Percentiles rank a stretch among this genome's conserved stretches.
Evolutionary conservation across 1,284 basidiomycete genomes (phyloP).

Genomic region (Pyrrhoderma lamaoense): DNA sequence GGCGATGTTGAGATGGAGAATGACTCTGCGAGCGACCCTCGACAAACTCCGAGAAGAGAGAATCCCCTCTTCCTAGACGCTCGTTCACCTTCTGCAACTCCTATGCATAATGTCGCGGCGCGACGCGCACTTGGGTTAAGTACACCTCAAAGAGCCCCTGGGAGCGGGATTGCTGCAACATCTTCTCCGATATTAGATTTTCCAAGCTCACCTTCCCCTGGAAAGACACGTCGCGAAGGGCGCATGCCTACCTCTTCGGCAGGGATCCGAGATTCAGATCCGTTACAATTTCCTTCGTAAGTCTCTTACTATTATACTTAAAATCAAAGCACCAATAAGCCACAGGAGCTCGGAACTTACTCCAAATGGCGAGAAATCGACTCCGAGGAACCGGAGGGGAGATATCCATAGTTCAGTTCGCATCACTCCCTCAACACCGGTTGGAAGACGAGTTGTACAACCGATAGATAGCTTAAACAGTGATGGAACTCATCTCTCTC

Average conservation of each 20-base stretch:
- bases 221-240: constrained; percentile 34
- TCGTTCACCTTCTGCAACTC: constrained; percentile 45
- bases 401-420: constrained; percentile 78
- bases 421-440: constrained; percentile 41
- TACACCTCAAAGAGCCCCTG: constrained; percentile 49
- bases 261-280: constrained; percentile 46
- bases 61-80: constrained; percentile 51
- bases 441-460: constrained; percentile 28
- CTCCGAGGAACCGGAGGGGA: constrained; percentile 68
- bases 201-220: constrained; percentile 61
- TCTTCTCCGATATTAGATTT: constrained; percentile 64
- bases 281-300: constrained; percentile 55
- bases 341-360: constrained; percentile 20
- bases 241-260: constrained; percentile 24
- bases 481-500: constrained; percentile 47
- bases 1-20: constrained; percentile 20
- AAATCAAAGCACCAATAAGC: constrained; percentile 8
- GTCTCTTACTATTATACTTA: constrained; percentile 21
- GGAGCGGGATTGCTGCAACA: constrained; percentile 49
- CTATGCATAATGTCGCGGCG: constrained; percentile 42
- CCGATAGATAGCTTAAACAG: constrained; percentile 40
- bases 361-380: constrained; percentile 35
- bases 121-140: constrained; percentile 55
- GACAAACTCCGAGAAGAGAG: constrained; percentile 5
- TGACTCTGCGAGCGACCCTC: constrained; percentile 8